These are phyloP conservation scores for Chaetomium fimeti DNA, from an alignment of 495 filamentous ascomycete species.

Conservation along the genomic window DNA sequence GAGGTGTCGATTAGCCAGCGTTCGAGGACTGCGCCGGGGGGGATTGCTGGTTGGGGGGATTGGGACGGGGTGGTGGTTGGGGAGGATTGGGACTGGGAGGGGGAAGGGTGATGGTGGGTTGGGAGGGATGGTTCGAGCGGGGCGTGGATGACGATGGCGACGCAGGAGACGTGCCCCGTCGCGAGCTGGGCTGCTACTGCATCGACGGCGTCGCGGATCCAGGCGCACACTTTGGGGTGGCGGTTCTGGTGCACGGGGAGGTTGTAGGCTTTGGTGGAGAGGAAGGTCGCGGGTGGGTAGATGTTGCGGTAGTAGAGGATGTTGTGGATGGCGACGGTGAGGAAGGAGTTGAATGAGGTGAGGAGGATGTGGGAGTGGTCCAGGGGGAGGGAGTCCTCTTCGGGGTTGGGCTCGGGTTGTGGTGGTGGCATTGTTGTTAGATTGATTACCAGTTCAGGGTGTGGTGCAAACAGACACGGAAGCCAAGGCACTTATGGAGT, in stretches of 20 bases:
- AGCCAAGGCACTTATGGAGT: too few species aligned
- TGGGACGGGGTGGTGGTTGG: background rate
- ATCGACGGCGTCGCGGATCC: slow-evolving; percentile 80
- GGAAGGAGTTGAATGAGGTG: slow-evolving; percentile 68
- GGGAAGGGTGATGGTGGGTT: background rate
- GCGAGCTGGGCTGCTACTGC: slow-evolving; percentile 70
- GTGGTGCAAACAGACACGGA: too few species aligned
- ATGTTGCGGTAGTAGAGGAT: slow-evolving; percentile 84
- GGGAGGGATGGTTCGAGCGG: slow-evolving; percentile 29
- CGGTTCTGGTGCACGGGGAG: slow-evolving; percentile 84
- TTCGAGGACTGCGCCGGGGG: slow-evolving; percentile 57
- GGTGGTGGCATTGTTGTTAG: slow-evolving; percentile 5
- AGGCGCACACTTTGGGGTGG: slow-evolving; percentile 86
- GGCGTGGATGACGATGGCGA: slow-evolving; percentile 75
- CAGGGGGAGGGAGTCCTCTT: slow-evolving; percentile 15
- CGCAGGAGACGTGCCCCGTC: slow-evolving; percentile 57
- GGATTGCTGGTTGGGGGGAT: slow-evolving; percentile 18
- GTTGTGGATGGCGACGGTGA: slow-evolving; percentile 87
- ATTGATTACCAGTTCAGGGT: too few species aligned
- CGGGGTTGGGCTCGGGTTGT: background rate
- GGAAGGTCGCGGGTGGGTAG: slow-evolving; percentile 79
- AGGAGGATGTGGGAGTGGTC: slow-evolving; percentile 49
- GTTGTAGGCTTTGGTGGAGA: slow-evolving; percentile 81
- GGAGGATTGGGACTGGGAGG: slow-evolving; percentile 8
- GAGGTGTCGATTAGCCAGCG: slow-evolving; percentile 83